These are phyloP conservation scores for Alternaria hordeiaustralica DNA, from an alignment of 2,329 filamentous ascomycete species.

Conservation along the genomic window DNA sequence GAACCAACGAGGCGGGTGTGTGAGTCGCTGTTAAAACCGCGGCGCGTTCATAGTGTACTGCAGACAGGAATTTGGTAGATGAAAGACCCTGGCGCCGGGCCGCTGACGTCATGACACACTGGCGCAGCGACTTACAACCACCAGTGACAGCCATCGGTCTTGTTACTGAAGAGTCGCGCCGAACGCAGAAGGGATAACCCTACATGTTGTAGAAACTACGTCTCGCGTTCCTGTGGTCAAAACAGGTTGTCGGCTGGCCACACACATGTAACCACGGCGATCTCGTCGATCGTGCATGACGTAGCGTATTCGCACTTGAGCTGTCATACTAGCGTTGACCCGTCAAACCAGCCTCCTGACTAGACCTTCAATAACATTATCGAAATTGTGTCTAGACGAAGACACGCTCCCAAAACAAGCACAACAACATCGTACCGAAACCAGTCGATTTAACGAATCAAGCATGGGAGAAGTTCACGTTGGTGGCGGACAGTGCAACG, in stretches of 20 bases:
- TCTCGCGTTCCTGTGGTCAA: neutral
- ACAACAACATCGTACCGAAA: slow-evolving; percentile 14
- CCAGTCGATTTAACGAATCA: neutral
- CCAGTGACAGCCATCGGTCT: neutral
- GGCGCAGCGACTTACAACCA: neutral
- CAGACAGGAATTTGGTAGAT: neutral
- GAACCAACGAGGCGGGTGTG: neutral
- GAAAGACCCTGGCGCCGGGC: neutral
- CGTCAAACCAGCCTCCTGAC: neutral
- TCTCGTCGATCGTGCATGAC: slow-evolving; percentile 9
- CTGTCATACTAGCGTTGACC: neutral
- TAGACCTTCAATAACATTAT: neutral
- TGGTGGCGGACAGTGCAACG: slow-evolving; percentile 19
- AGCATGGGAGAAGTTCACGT: slow-evolving; percentile 15
- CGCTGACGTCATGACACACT: slow-evolving; percentile 9
- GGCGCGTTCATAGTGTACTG: neutral
- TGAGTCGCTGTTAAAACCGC: neutral
- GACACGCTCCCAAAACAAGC: too few relatives aligned
- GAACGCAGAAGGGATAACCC: neutral
- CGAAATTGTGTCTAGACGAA: too few relatives aligned
- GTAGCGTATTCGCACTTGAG: slow-evolving; percentile 5
- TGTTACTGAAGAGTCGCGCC: neutral
- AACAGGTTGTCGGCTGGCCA: slow-evolving; percentile 12
- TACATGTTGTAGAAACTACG: neutral
- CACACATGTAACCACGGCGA: slow-evolving; percentile 1